Evolutionary conservation across 2,329 filamentous ascomycete species (phyloP).

Genomic region (Fusarium penzigii): DNA sequence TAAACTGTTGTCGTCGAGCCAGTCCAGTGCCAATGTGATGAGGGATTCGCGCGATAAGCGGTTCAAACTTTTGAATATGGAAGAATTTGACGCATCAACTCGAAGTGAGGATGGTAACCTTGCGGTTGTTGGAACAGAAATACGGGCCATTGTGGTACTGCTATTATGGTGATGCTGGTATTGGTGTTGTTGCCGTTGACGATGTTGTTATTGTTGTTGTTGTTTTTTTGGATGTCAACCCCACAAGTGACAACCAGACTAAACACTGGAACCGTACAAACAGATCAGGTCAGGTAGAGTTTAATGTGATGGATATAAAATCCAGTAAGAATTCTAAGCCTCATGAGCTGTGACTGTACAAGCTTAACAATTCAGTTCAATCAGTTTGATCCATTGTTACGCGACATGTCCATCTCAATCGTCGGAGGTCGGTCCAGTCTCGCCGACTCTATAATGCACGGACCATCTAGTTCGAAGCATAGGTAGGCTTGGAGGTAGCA

Average conservation of each 20-base stretch:
- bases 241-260: too few relatives aligned
- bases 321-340: neutral
- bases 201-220: neutral
- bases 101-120: slow-evolving; percentile 71
- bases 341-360: too few relatives aligned
- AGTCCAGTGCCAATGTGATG: slow-evolving; percentile 71
- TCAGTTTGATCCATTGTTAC: neutral
- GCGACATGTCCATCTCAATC: neutral
- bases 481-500: neutral
- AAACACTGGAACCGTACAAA: too few relatives aligned
- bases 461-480: neutral
- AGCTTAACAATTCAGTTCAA: neutral
- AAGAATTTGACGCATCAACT: slow-evolving; percentile 64
- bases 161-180: slow-evolving; percentile 3
- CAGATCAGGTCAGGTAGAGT: too few relatives aligned
- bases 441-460: neutral
- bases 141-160: slow-evolving; percentile 46
- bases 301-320: neutral
- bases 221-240: neutral
- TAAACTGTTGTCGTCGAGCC: slow-evolving; percentile 70
- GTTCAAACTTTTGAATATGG: slow-evolving; percentile 65
- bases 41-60: slow-evolving; percentile 73
- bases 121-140: slow-evolving; percentile 70
- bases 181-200: neutral
- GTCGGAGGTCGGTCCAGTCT: neutral